These are phyloP conservation scores for Paraconiothyrium sp. DNA, from an alignment of 2,329 filamentous ascomycete species.

Conservation along the genomic window DNA sequence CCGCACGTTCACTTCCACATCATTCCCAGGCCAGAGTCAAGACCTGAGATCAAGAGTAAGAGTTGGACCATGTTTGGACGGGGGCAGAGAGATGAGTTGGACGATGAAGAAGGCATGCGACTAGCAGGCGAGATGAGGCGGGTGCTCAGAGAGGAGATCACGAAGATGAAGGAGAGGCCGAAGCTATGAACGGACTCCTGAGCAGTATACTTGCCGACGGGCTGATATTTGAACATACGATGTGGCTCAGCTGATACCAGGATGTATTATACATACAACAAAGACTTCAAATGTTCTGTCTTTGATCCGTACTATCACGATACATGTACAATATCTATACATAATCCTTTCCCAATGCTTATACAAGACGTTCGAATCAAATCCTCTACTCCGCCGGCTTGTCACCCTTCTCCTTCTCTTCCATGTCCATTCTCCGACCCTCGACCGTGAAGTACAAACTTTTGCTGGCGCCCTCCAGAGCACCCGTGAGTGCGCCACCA, in stretches of 20 bases:
- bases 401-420: slow-evolving; percentile 68
- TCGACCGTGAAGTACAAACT: slow-evolving; percentile 90
- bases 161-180: slow-evolving; percentile 28
- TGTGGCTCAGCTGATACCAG: not conserved
- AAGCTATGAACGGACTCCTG: slow-evolving; percentile 10
- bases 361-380: slow-evolving; percentile 18
- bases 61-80: slow-evolving; percentile 86
- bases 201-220: not conserved
- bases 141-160: slow-evolving; percentile 51
- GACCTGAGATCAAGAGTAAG: slow-evolving; percentile 63
- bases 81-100: slow-evolving; percentile 75
- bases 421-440: slow-evolving; percentile 79
- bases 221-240: not conserved
- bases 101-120: slow-evolving; percentile 74
- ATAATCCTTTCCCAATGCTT: slow-evolving; percentile 18
- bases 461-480: slow-evolving; percentile 82
- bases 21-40: slow-evolving; percentile 76
- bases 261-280: slow-evolving; percentile 6
- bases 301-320: slow-evolving; percentile 2
- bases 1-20: slow-evolving; percentile 95
- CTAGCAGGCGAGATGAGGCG: slow-evolving; percentile 64
- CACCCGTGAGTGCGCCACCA: slow-evolving; percentile 77
- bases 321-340: slow-evolving; percentile 33
- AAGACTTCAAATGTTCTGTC: slow-evolving; percentile 2
- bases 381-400: slow-evolving; percentile 30